Evolutionary conservation across 2,329 filamentous ascomycete species (phyloP), one percentile per base, ranked within the genome.

Genomic region (Shiraia bambusicola): DNA sequence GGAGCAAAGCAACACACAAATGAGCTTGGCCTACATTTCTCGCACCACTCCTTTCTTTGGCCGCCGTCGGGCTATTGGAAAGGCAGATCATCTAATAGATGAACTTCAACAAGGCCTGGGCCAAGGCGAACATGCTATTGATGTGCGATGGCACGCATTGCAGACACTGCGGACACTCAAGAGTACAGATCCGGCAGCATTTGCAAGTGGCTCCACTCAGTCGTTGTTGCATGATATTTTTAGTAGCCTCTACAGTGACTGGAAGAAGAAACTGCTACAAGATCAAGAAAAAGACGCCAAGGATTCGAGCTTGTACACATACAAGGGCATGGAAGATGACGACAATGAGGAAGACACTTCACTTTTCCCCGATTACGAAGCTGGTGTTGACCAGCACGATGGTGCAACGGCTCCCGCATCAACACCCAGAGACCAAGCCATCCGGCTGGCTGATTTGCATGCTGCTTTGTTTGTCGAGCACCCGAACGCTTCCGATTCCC

Each of bases 361-460:
- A 50, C 73, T 97, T 6, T 97, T 97, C 71, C 92, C 92, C 1
- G 81, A 79, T 4, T 94, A 83, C 50, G 83, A 87, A 11, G 76
- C 79, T 1, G 76, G 78, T 1, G 66, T 73, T 13, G 37, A 42
- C 9, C 27, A 44, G 6, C 65, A 72, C 2, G 68, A 71, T 6
- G 29, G 22, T 13, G 28, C 37, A 1, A 31, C 34, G 3, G 12
- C 15, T 6, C 26, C 37, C n/a, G 38, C 47, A 2, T 56, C 53
- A 0, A 59, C 56, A 2, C 62, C 65, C 9, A 58, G 60, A 17
- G 64, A 69, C 13, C 60, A 67, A 40, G 56, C 61, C 6, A 60
- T 68, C 25, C 59, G 55, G 28, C 47, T 69, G 10, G 60, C 66
- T 2, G 56, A 63, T 15, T 60, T 65, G 5, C 67, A 69, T 35